These are phyloP conservation scores for Scenedesmus sp. DNA, from an alignment of 163 green algal species.

Conservation along the genomic window DNA sequence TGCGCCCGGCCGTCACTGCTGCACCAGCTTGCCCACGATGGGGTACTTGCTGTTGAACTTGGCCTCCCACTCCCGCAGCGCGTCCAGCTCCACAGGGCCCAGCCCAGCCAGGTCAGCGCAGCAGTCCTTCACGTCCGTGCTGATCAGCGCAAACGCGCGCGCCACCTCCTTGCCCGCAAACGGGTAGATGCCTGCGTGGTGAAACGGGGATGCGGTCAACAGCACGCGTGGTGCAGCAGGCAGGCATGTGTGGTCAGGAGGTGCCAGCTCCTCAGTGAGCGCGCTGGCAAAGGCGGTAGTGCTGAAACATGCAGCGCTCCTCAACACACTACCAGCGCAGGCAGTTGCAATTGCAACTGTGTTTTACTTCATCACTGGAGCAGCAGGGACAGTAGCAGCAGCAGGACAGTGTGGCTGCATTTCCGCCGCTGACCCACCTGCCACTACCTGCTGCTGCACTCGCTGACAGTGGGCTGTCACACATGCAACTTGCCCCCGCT, in stretches of 20 bases:
- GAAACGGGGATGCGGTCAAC: background rate
- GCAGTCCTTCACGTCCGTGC: slow-evolving; percentile 83
- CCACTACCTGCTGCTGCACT: no score
- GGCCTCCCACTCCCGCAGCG: slow-evolving; percentile 83
- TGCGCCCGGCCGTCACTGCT: background rate
- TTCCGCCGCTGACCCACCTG: no score
- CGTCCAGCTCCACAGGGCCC: slow-evolving; percentile 75
- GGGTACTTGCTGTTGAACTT: slow-evolving; percentile 84
- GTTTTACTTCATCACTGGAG: no score
- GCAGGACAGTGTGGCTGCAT: no score
- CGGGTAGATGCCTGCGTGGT: slow-evolving; percentile 79
- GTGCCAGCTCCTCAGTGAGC: background rate
- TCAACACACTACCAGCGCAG: no score
- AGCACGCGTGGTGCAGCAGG: background rate
- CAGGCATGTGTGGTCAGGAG: background rate
- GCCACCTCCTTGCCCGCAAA: slow-evolving; percentile 91
- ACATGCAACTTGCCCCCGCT: no score
- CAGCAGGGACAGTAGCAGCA: no score
- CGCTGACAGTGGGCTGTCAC: no score
- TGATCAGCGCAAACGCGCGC: slow-evolving; percentile 88
- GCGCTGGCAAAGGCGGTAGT: no score
- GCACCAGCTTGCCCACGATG: slow-evolving; percentile 11
- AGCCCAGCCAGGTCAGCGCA: slow-evolving; percentile 80
- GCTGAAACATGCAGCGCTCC: no score
- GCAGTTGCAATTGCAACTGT: no score